phyloP scores from a whole-genome alignment of 371 early-diverging fungal species.

The Thermomucor indicae-seudaticae region DNA sequence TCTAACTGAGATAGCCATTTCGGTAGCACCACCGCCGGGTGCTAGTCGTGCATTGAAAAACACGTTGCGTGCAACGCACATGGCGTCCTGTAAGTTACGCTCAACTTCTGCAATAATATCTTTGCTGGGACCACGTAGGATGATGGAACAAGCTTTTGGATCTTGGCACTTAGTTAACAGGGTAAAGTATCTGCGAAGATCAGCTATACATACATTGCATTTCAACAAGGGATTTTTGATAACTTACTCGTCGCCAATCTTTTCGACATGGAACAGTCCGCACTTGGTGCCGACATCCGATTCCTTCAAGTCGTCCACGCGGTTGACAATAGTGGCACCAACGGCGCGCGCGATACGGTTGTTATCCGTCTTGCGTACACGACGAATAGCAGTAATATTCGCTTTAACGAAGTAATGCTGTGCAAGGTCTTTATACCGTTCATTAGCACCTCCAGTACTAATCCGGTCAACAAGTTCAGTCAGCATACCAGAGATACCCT shows the following conservation, averaged over 20 bases:
- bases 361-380: slow-evolving; percentile 99
- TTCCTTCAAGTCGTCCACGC: slow-evolving; percentile 96
- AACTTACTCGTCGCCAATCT: slow-evolving; percentile 97
- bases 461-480: not conserved
- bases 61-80: slow-evolving; percentile 98
- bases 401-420: slow-evolving; percentile 98
- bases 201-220: slow-evolving; percentile 10
- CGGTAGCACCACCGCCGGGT: slow-evolving; percentile 99
- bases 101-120: slow-evolving; percentile 99
- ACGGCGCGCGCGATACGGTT: slow-evolving; percentile 98
- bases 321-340: slow-evolving; percentile 97
- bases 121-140: slow-evolving; percentile 98
- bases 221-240: not conserved
- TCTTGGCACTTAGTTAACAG: slow-evolving; percentile 93
- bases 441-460: too few species aligned
- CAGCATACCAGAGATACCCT: slow-evolving; percentile 91
- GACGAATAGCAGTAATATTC: slow-evolving; percentile 98
- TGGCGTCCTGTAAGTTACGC: slow-evolving; percentile 99
- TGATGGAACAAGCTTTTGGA: slow-evolving; percentile 99
- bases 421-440: slow-evolving; percentile 71
- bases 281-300: slow-evolving; percentile 94
- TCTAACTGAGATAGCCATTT: slow-evolving; percentile 96
- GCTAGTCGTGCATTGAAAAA: slow-evolving; percentile 90
- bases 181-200: slow-evolving; percentile 71
- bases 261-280: slow-evolving; percentile 94